A percentile compares a stretch with the other conserved stretches of the same genome.
These are phyloP conservation scores for Rubia yunnanensis DNA, from an alignment of 257 asterid species.

Conservation along the genomic window DNA sequence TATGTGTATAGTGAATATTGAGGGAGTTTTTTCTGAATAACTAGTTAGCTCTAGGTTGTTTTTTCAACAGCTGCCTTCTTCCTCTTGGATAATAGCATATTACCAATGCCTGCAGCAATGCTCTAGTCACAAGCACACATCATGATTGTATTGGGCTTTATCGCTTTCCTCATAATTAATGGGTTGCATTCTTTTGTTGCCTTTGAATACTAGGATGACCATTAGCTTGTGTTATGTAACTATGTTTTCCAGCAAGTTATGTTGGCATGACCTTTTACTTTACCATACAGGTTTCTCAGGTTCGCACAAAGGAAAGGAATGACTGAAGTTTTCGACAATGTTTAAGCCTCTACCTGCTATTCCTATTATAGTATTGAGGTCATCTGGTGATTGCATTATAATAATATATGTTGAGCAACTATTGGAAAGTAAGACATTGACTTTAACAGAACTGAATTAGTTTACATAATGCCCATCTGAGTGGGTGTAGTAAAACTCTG, in stretches of 20 bases:
- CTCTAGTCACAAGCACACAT: neutral
- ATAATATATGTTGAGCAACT: no score
- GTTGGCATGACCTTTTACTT: neutral
- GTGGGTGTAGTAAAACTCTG: no score
- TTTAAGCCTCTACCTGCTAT: conserved; percentile 16
- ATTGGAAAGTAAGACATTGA: no score
- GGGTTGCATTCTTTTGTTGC: neutral
- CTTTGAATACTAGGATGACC: neutral
- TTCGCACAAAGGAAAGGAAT: conserved; percentile 62
- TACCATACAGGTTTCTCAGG: conserved; percentile 64
- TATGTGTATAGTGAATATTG: neutral
- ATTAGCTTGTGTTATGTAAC: neutral
- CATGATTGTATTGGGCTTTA: neutral
- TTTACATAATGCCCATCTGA: no score
- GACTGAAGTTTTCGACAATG: conserved; percentile 51
- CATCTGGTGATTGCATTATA: no score
- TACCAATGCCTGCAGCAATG: neutral
- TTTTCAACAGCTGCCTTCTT: neutral
- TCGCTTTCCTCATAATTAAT: neutral
- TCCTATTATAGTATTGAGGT: neutral
- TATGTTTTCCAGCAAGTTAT: neutral
- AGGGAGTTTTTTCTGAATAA: neutral
- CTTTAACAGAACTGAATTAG: no score
- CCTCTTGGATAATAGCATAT: neutral
- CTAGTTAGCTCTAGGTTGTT: neutral